Conservation (phyloP, 2,329 filamentous ascomycete species). For the Atkinsonella texensis region DNA sequence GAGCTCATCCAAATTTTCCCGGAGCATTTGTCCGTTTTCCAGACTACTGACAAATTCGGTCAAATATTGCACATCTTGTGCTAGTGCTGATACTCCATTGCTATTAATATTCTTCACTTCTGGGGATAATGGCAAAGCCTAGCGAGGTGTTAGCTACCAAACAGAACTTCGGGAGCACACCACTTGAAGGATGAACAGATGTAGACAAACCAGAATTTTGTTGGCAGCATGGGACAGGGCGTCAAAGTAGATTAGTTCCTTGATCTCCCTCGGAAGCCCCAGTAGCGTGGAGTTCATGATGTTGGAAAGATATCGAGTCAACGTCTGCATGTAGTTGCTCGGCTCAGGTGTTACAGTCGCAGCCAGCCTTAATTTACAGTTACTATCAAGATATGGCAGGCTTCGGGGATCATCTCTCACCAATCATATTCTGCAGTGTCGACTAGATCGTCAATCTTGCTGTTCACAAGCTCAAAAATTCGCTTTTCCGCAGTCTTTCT, state of each 20-base stretch:
- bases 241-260: constrained; percentile 96
- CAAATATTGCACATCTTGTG: constrained; percentile 74
- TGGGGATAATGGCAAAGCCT: constrained; percentile 64
- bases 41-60: constrained; percentile 77
- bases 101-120: constrained; percentile 80
- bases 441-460: constrained; percentile 94
- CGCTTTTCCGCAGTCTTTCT: constrained; percentile 96
- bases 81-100: constrained; percentile 68
- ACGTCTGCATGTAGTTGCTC: constrained; percentile 88
- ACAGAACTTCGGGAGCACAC: no score
- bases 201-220: constrained; percentile 54
- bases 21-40: constrained; percentile 72
- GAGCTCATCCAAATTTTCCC: constrained; percentile 82
- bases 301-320: constrained; percentile 85
- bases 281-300: constrained; percentile 94
- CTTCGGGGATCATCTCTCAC: constrained; percentile 25
- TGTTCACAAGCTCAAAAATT: constrained; percentile 97
- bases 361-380: constrained; percentile 27
- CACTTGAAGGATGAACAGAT: not conserved
- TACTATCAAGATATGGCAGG: not conserved
- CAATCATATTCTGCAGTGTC: constrained; percentile 98
- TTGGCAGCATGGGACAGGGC: constrained; percentile 82
- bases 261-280: constrained; percentile 88
- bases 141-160: constrained; percentile 9
- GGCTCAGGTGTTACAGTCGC: constrained; percentile 55